Percentiles rank a stretch among this genome's conserved stretches.
These are phyloP conservation scores for Nasturtium officinale DNA, from an alignment of 345 rosid genomes.

Conservation along the genomic window DNA sequence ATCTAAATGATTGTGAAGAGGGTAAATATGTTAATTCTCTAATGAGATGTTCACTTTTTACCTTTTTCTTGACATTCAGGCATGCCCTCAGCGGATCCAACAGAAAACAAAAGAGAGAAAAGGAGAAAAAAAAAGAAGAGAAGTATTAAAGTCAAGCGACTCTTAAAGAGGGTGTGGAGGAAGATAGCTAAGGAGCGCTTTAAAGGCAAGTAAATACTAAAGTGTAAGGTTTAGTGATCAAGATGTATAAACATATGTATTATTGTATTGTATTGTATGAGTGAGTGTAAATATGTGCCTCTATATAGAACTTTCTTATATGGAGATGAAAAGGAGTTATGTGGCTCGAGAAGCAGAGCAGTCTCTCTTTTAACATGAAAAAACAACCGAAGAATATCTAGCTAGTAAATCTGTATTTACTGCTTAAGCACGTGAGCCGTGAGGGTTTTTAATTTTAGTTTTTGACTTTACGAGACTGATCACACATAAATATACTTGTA, in stretches of 20 bases:
- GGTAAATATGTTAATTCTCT: neutral
- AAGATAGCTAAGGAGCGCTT: constrained; percentile 53
- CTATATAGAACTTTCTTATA: neutral
- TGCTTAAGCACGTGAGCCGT: constrained; percentile 73
- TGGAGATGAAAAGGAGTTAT: constrained; percentile 16
- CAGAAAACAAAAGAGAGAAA: constrained; percentile 31
- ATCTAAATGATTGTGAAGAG: constrained; percentile 15
- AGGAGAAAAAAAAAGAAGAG: constrained; percentile 36
- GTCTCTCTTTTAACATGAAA: constrained; percentile 32
- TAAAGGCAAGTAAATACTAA: constrained; percentile 71
- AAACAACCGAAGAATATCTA: constrained; percentile 34
- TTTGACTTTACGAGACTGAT: constrained; percentile 32
- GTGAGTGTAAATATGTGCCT: neutral
- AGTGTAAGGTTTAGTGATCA: constrained; percentile 40
- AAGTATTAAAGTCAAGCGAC: constrained; percentile 31
- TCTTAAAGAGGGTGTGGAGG: constrained; percentile 42
- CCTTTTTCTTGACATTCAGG: constrained; percentile 98
- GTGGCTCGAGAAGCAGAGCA: constrained; percentile 10
- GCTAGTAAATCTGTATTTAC: constrained; percentile 41
- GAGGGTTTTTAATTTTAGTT: constrained; percentile 45
- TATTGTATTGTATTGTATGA: constrained; percentile 2
- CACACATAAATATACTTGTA: constrained; percentile 3
- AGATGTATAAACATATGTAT: constrained; percentile 13
- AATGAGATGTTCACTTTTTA: constrained; percentile 43
- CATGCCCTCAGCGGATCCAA: constrained; percentile 61